These are phyloP conservation scores for Rhynchosporium secalis DNA, from an alignment of 2,329 filamentous ascomycete genomes.

Conservation along the genomic window DNA sequence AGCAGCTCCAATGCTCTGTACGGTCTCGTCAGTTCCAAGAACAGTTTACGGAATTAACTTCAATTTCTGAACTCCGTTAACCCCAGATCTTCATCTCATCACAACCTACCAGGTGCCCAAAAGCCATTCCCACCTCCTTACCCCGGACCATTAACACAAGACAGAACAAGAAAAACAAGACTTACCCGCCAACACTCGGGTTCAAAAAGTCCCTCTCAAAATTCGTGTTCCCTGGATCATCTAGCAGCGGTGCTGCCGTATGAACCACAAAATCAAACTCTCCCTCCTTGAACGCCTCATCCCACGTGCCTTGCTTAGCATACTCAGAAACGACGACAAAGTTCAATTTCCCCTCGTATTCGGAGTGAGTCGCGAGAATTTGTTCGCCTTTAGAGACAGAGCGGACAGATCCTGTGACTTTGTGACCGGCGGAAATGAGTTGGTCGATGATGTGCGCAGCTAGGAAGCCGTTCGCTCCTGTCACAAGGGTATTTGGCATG, in stretches of 20 bases:
- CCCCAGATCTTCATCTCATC: background rate
- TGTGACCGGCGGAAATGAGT: slow-evolving; percentile 33
- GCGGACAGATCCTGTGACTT: slow-evolving; percentile 36
- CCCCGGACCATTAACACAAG: too few species aligned
- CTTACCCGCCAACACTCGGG: slow-evolving; percentile 36
- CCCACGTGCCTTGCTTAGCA: slow-evolving; percentile 34
- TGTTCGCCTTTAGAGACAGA: slow-evolving; percentile 29
- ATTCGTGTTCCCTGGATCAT: slow-evolving; percentile 35
- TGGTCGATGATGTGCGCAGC: slow-evolving; percentile 36
- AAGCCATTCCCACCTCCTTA: too few species aligned
- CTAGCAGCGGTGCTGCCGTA: slow-evolving; percentile 39
- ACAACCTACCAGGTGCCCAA: too few species aligned
- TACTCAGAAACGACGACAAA: slow-evolving; percentile 39
- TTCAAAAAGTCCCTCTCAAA: slow-evolving; percentile 38
- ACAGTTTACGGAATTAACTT: background rate
- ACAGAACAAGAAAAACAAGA: background rate
- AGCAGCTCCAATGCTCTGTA: slow-evolving; percentile 36
- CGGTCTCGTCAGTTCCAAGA: too few species aligned
- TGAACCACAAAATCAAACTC: slow-evolving; percentile 39
- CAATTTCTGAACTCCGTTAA: background rate
- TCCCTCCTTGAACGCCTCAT: slow-evolving; percentile 34
- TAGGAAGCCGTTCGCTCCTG: slow-evolving; percentile 39
- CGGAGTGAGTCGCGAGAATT: slow-evolving; percentile 35
- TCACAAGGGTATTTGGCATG: slow-evolving; percentile 39
- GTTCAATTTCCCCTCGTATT: slow-evolving; percentile 36